phyloP scores from a whole-genome alignment of 208 protist species.

The Acanthamoeba triangularis region DNA sequence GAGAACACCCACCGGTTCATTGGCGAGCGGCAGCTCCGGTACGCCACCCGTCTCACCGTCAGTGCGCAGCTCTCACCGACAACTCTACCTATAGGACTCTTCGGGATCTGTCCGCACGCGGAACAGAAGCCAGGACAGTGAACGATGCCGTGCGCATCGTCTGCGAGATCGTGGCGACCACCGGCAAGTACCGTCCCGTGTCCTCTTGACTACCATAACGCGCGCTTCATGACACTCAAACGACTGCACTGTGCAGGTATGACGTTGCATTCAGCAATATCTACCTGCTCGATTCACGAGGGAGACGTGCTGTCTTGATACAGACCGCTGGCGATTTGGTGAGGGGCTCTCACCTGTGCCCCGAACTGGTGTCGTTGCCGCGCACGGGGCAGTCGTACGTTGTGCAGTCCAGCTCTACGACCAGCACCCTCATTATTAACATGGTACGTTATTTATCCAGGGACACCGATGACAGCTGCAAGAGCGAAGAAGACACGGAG shows the following conservation, averaged over 20 bases:
- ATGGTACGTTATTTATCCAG: background rate
- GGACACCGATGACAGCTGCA: background rate
- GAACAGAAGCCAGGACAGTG: background rate
- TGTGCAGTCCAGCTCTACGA: too few relatives aligned
- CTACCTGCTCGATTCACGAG: conserved; percentile 6
- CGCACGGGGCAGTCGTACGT: background rate
- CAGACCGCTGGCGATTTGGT: background rate
- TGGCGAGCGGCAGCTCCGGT: conserved; percentile 15
- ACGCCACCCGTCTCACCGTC: background rate
- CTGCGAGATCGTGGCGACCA: background rate
- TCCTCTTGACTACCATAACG: background rate
- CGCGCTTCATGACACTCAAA: background rate
- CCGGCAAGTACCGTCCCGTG: background rate
- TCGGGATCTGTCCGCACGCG: background rate
- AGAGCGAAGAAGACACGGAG: background rate
- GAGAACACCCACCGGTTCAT: conserved; percentile 3
- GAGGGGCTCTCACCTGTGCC: background rate
- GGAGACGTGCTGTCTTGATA: background rate
- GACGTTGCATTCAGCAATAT: conserved; percentile 18
- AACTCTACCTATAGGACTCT: background rate
- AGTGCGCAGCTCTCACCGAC: background rate
- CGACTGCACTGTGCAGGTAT: background rate
- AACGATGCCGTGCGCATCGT: background rate
- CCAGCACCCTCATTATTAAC: too few relatives aligned
- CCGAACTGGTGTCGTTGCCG: conserved; percentile 6